Percentiles rank a stretch among this genome's conserved stretches.
Conservation (phyloP, 352 stramenopile genomes). For the Elongisporangium anandrum region DNA sequence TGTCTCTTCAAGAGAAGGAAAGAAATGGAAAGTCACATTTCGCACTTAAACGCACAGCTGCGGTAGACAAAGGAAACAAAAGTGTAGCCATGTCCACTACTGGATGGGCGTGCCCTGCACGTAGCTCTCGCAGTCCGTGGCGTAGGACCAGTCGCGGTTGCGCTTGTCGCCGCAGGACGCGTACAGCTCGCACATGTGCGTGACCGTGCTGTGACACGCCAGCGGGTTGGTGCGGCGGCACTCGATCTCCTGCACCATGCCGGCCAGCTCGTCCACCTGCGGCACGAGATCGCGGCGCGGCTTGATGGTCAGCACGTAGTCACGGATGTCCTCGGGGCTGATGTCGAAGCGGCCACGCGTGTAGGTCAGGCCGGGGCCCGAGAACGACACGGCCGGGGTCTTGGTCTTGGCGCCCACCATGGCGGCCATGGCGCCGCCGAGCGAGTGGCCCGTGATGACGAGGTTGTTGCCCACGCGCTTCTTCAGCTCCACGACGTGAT, state of each 20-base stretch:
- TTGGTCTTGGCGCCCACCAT: slow-evolving; percentile 85
- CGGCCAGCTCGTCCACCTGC: slow-evolving; percentile 72
- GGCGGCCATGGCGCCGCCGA: slow-evolving; percentile 78
- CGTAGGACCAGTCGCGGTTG: slow-evolving; percentile 73
- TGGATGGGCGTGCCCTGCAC: slow-evolving; percentile 15
- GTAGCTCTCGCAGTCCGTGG: slow-evolving; percentile 67
- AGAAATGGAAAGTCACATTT: not conserved
- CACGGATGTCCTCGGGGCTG: slow-evolving; percentile 61
- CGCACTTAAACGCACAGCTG: not conserved
- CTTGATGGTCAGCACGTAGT: slow-evolving; percentile 87
- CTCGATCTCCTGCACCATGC: slow-evolving; percentile 88
- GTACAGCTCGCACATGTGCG: slow-evolving; percentile 83
- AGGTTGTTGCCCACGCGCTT: slow-evolving; percentile 65
- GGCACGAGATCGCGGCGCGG: slow-evolving; percentile 73
- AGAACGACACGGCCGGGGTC: slow-evolving; percentile 80
- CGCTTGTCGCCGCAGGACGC: slow-evolving; percentile 75
- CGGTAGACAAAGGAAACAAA: not conserved
- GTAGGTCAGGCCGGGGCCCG: slow-evolving; percentile 71
- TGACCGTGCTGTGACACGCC: slow-evolving; percentile 79
- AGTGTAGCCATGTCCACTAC: not conserved
- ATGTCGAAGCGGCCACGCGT: slow-evolving; percentile 75
- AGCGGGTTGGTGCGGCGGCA: slow-evolving; percentile 74
- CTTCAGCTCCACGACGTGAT: slow-evolving; percentile 54
- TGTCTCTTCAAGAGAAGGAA: not conserved
- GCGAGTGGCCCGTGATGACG: slow-evolving; percentile 80